Conservation (phyloP, 1,284 basidiomycete genomes). For the Ceratobasidium sp. region DNA sequence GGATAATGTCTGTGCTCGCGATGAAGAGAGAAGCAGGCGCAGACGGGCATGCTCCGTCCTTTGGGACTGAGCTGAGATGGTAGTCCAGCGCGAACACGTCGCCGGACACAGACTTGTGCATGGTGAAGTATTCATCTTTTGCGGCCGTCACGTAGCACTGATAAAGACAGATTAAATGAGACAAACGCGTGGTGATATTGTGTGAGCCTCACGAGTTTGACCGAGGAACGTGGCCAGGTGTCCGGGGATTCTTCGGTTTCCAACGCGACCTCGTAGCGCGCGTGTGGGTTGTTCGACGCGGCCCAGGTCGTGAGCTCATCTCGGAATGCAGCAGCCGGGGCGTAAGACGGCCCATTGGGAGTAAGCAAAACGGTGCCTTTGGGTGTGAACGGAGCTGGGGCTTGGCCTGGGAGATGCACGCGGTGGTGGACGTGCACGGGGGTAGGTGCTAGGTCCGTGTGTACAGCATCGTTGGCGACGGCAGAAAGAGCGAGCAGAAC, state of each 20-base stretch:
- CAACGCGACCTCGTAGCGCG: slow-evolving; percentile 29
- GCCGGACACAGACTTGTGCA: slow-evolving; percentile 63
- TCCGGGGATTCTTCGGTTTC: slow-evolving; percentile 17
- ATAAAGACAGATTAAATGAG: slow-evolving; percentile 33
- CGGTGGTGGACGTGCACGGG: slow-evolving; percentile 27
- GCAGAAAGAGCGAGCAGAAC: slow-evolving; percentile 13
- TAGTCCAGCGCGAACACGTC: slow-evolving; percentile 72
- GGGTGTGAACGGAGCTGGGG: slow-evolving; percentile 23
- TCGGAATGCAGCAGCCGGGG: slow-evolving; percentile 11
- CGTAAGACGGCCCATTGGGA: slow-evolving; percentile 19
- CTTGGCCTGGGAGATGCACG: not conserved
- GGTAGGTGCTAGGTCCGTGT: not conserved
- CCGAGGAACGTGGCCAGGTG: slow-evolving; percentile 30
- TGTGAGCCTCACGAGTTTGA: slow-evolving; percentile 20
- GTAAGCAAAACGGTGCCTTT: slow-evolving; percentile 28
- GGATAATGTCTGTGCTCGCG: slow-evolving; percentile 66
- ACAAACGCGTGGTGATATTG: not conserved
- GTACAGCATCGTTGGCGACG: not conserved
- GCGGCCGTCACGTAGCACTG: slow-evolving; percentile 70
- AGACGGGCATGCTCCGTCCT: slow-evolving; percentile 70
- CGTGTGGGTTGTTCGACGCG: slow-evolving; percentile 1
- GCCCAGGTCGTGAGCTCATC: slow-evolving; percentile 20
- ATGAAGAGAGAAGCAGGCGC: slow-evolving; percentile 51
- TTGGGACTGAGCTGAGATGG: slow-evolving; percentile 71
- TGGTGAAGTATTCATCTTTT: slow-evolving; percentile 64